Evolutionary conservation across 2,329 filamentous ascomycete species (phyloP).

Genomic region (Aspergillus sp.): DNA sequence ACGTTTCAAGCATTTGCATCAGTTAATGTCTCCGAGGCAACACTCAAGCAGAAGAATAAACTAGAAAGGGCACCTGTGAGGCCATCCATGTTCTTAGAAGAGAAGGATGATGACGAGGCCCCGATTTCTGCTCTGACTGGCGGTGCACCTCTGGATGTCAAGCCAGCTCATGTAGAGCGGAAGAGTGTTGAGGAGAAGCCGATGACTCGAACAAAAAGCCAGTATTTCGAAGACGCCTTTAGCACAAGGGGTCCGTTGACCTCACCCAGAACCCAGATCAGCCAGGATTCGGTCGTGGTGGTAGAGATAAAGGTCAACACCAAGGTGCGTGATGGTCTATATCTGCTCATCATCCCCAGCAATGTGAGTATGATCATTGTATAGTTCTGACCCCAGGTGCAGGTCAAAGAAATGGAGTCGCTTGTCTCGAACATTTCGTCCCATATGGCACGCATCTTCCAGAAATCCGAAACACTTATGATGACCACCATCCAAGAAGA

Average conservation of each 20-base stretch:
- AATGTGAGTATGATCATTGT: too few species aligned
- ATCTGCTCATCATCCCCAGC: not conserved
- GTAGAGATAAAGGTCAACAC: slow-evolving; percentile 67
- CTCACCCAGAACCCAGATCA: slow-evolving; percentile 50
- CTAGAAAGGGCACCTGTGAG: slow-evolving; percentile 20
- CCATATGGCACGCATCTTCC: slow-evolving; percentile 73
- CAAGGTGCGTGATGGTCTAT: slow-evolving; percentile 48
- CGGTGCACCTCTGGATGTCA: slow-evolving; percentile 18
- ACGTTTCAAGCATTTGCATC: slow-evolving; percentile 21
- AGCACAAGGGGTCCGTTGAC: slow-evolving; percentile 38
- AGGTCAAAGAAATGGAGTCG: slow-evolving; percentile 72
- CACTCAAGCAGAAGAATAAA: slow-evolving; percentile 21
- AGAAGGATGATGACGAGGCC: slow-evolving; percentile 29
- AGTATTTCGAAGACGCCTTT: slow-evolving; percentile 47
- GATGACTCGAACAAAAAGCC: slow-evolving; percentile 36
- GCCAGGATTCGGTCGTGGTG: slow-evolving; percentile 60
- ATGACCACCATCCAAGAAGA: slow-evolving; percentile 76
- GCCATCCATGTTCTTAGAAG: slow-evolving; percentile 30
- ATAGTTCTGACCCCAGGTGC: slow-evolving; percentile 20
- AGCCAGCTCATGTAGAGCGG: slow-evolving; percentile 15
- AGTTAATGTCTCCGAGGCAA: slow-evolving; percentile 21
- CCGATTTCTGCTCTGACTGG: slow-evolving; percentile 15
- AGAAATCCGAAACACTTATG: slow-evolving; percentile 71
- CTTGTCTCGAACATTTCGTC: slow-evolving; percentile 74
- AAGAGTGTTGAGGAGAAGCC: slow-evolving; percentile 24